phyloP scores from a whole-genome alignment of 371 early-diverging fungal genomes.

The Mortierella sp. region DNA sequence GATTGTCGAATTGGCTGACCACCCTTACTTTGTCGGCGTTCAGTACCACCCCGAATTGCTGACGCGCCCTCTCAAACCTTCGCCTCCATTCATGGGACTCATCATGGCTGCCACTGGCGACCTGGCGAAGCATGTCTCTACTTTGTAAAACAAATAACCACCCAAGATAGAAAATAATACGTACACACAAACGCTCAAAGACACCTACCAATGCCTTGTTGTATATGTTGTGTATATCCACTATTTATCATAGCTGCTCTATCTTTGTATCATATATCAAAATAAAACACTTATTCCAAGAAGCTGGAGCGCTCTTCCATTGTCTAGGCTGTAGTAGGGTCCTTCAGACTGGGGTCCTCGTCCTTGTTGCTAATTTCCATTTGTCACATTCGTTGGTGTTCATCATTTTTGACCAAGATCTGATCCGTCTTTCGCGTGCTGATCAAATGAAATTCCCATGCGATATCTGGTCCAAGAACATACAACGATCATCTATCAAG shows the following conservation, averaged over 20 bases:
- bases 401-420: constrained; percentile 61
- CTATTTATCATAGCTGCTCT: not conserved
- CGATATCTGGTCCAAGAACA: constrained; percentile 51
- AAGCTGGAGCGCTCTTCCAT: not conserved
- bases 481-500: constrained; percentile 38
- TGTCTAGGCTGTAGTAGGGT: not conserved
- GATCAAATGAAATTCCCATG: constrained; percentile 65
- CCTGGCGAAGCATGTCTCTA: constrained; percentile 52
- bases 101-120: constrained; percentile 84
- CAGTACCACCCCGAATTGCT: constrained; percentile 99
- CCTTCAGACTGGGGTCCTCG: too few relatives aligned
- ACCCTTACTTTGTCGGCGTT: constrained; percentile 97
- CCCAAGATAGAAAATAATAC: not conserved
- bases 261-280: not conserved
- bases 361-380: too few relatives aligned
- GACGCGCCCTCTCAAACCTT: constrained; percentile 94
- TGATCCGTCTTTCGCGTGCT: constrained; percentile 60
- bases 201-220: too few relatives aligned
- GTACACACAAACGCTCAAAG: not conserved
- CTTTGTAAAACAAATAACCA: constrained; percentile 18
- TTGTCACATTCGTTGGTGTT: too few relatives aligned
- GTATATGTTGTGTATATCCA: not conserved
- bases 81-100: constrained; percentile 95
- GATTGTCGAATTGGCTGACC: constrained; percentile 92
- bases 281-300: not conserved